These are phyloP conservation scores for Apiospora saccharicola DNA, from an alignment of 2,329 filamentous ascomycete species.

Conservation along the genomic window DNA sequence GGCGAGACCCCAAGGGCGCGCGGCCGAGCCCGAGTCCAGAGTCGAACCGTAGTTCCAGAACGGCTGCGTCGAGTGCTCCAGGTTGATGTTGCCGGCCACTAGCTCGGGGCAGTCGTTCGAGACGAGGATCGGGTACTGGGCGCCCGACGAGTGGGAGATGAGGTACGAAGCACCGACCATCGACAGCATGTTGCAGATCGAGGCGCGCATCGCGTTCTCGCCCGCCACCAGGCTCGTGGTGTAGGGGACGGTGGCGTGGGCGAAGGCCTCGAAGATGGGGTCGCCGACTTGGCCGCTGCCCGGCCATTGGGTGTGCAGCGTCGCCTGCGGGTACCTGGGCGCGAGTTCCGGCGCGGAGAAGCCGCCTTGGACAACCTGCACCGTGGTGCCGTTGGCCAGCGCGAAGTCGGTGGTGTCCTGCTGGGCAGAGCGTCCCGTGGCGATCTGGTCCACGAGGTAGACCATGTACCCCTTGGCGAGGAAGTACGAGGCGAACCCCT, in stretches of 20 bases:
- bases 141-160: conserved; percentile 39
- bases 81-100: conserved; percentile 42
- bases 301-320: conserved; percentile 44
- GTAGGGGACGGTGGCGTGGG: conserved; percentile 50
- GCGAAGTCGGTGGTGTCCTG: conserved; percentile 39
- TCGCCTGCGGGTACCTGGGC: conserved; percentile 42
- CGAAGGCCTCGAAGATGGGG: conserved; percentile 55
- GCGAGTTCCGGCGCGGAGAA: conserved; percentile 39
- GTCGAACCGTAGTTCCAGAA: conserved; percentile 37
- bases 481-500: conserved; percentile 52
- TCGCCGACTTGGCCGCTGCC: conserved; percentile 48
- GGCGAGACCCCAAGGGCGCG: conserved; percentile 39
- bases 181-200: conserved; percentile 35
- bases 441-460: conserved; percentile 49
- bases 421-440: conserved; percentile 43
- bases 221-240: conserved; percentile 33
- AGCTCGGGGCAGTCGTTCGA: conserved; percentile 39
- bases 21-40: conserved; percentile 27
- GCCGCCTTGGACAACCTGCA: conserved; percentile 36
- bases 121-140: conserved; percentile 30
- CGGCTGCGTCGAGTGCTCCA: conserved; percentile 41
- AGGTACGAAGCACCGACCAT: conserved; percentile 40
- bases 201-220: conserved; percentile 35
- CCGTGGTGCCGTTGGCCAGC: conserved; percentile 35
- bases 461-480: conserved; percentile 48